Evolutionary conservation across 2,329 filamentous ascomycete species (phyloP).

Genomic region (Cryphonectria carpinicola): DNA sequence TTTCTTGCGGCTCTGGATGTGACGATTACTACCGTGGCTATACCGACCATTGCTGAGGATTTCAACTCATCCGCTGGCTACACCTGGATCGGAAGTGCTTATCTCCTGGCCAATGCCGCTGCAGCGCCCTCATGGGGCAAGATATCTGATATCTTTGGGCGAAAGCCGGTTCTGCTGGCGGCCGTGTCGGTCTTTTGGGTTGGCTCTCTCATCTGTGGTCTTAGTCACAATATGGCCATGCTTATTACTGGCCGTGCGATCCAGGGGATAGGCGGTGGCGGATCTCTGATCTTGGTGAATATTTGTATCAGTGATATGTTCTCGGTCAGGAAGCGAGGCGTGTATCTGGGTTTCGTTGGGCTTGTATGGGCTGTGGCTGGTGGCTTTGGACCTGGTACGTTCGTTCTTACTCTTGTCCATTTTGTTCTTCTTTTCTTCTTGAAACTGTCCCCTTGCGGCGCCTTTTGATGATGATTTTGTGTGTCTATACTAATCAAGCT

Average conservation of each 20-base stretch:
- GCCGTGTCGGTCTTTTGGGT: conserved; percentile 55
- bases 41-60: conserved; percentile 62
- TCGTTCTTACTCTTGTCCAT: background rate
- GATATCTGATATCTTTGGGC: conserved; percentile 61
- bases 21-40: conserved; percentile 64
- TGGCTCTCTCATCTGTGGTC: conserved; percentile 54
- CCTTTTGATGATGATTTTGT: background rate
- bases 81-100: conserved; percentile 77
- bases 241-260: conserved; percentile 53
- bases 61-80: conserved; percentile 69
- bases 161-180: conserved; percentile 55
- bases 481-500: background rate
- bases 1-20: conserved; percentile 54
- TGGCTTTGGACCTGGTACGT: conserved; percentile 59
- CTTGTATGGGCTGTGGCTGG: conserved; percentile 69
- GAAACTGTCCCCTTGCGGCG: background rate
- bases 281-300: conserved; percentile 56
- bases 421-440: background rate
- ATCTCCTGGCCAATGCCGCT: conserved; percentile 70
- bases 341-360: conserved; percentile 52
- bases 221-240: conserved; percentile 49
- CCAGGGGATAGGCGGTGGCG: conserved; percentile 57
- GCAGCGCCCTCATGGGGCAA: conserved; percentile 73
- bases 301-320: conserved; percentile 59
- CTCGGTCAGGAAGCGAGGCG: conserved; percentile 45